Evolutionary conservation across 148 eudicot genomes (phyloP).

Genomic region (Beta vulgaris): DNA sequence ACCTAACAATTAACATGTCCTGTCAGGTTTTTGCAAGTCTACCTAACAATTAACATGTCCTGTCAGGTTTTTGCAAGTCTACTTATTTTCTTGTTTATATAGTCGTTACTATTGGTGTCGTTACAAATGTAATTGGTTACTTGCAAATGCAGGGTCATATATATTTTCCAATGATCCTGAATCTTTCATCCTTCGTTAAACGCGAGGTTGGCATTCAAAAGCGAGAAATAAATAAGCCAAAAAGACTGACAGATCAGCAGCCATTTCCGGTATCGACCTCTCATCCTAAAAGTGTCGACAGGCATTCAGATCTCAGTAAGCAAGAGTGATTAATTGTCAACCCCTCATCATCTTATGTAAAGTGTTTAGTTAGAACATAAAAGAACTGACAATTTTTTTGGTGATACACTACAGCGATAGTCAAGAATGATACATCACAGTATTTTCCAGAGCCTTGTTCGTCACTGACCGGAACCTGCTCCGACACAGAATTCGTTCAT

Average conservation of each 20-base stretch:
- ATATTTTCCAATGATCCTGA: constrained; percentile 63
- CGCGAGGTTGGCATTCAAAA: constrained; percentile 43
- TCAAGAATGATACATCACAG: constrained; percentile 23
- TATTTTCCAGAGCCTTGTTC: constrained; percentile 12
- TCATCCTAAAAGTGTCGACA: constrained; percentile 16
- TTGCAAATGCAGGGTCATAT: constrained; percentile 60
- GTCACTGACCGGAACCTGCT: constrained; percentile 13
- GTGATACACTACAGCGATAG: constrained; percentile 17
- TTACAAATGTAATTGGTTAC: constrained; percentile 6
- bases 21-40: neutral
- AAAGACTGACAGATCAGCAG: constrained; percentile 18
- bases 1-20: too few relatives aligned
- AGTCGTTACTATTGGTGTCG: constrained; percentile 2
- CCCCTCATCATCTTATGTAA: neutral
- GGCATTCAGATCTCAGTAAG: constrained; percentile 26
- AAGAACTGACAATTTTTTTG: too few relatives aligned
- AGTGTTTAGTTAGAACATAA: neutral
- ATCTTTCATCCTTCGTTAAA: constrained; percentile 53
- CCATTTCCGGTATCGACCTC: constrained; percentile 28
- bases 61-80: neutral
- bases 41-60: too few relatives aligned
- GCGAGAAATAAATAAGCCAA: constrained; percentile 32
- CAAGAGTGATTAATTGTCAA: neutral
- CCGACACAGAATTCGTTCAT: neutral
- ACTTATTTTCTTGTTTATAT: neutral